Conservation (phyloP, 179 eudicot species). For the Sideroxylon spinosum region DNA sequence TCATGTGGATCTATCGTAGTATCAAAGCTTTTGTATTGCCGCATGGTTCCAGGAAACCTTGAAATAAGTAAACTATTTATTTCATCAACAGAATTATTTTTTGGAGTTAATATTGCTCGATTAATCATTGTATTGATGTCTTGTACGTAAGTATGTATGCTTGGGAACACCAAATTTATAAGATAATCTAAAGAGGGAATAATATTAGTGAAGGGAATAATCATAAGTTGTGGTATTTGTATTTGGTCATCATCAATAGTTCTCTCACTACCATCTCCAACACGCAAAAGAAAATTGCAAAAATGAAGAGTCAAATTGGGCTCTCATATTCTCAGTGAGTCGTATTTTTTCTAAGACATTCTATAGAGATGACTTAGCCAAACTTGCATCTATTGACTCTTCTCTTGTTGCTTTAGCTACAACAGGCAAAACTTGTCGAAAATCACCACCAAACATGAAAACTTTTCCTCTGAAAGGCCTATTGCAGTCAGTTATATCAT, state of each 20-base stretch:
- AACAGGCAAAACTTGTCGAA: background rate
- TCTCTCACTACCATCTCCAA: background rate
- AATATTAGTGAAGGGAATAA: background rate
- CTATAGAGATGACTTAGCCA: background rate
- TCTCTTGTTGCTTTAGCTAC: background rate
- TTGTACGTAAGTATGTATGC: too few species aligned
- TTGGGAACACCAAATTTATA: too few species aligned
- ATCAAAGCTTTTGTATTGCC: background rate
- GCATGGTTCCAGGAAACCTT: background rate
- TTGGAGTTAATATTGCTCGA: background rate
- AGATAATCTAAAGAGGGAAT: too few species aligned
- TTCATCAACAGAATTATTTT: background rate
- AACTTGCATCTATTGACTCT: background rate
- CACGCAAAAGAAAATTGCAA: background rate
- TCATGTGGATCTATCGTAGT: background rate
- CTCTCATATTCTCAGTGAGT: background rate
- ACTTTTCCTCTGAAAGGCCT: constrained; percentile 7
- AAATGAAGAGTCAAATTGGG: background rate
- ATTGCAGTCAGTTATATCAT: constrained; percentile 10
- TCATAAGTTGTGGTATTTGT: background rate
- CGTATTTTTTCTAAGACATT: background rate
- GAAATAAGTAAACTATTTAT: background rate
- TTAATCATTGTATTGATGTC: background rate
- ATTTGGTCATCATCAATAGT: background rate
- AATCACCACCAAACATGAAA: constrained; percentile 6